Evolutionary conservation across 371 early-diverging fungal genomes (phyloP), one percentile per base, ranked within the genome.

Genomic region (Actinomucor elegans): DNA sequence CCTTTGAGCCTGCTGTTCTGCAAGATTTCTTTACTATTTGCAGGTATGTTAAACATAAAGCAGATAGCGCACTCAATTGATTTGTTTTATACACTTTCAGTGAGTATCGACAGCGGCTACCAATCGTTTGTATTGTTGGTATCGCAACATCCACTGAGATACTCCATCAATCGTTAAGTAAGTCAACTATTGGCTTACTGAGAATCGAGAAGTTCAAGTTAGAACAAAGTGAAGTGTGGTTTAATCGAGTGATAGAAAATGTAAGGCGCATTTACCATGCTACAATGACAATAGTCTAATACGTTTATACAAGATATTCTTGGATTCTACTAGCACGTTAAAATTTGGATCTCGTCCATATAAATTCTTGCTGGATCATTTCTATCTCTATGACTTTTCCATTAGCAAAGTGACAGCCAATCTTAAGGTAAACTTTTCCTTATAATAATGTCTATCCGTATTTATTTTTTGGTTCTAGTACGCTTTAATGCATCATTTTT

Each of bases 111-210:
- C 55, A 66, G 26, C 57, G 71, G 23, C 62, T 94, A 15, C 95
- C 94, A 5, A 82, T 95, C 53, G 82, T 90, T 1, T 70, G 94
- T n/a, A 57, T 94, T 0, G 69, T 95, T 59, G 93, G 94, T 15
- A 68, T 95, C 42, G 93, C 94, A 2, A 94, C 94, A 2, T 89
- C 91, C 2, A 79, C 83, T n/a, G 90, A 92, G 31, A 81, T 85
- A 12, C 38, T 95, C 11, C 90, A 92, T 50, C 92, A 94, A 65
- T 75, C 87, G 1, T 67, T 94, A 8, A 77, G 86, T 10, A 88
- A 86, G 35, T 70, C 86, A 3, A 84, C 80, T 2, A 73, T 93
- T 14, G 65, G 85, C 2, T 66, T 88, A 55, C 66, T 95, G 29
- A 85, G 85, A 50, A 84, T 86, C 14, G 90, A 88, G 61, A 85